These are phyloP conservation scores for Entomortierella beljakovae DNA, from an alignment of 192 early-diverging fungal species.

Conservation along the genomic window DNA sequence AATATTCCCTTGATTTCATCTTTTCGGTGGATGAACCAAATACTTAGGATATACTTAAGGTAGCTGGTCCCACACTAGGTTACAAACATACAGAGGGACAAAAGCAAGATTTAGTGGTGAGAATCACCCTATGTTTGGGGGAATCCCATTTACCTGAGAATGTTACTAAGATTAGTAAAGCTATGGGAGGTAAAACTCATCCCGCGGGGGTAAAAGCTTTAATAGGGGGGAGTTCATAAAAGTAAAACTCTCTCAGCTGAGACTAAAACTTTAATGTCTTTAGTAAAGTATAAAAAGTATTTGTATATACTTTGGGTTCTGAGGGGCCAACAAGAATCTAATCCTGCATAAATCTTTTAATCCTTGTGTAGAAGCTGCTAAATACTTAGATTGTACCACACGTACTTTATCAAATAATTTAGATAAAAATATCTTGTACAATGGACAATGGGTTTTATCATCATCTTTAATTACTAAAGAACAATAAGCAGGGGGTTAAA, in stretches of 20 bases:
- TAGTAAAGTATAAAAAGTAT: background rate
- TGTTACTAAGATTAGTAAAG: constrained; percentile 9
- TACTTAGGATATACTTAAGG: constrained; percentile 4
- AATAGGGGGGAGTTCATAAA: too few relatives aligned
- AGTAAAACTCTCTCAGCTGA: constrained; percentile 3
- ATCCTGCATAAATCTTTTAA: constrained; percentile 5
- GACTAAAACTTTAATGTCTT: background rate
- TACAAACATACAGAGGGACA: background rate
- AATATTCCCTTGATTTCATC: constrained; percentile 9
- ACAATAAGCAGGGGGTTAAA: too few relatives aligned
- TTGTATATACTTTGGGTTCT: constrained; percentile 19
- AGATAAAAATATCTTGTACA: constrained; percentile 9
- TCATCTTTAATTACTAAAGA: too few relatives aligned
- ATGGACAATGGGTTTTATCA: constrained; percentile 9
- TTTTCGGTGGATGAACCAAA: background rate
- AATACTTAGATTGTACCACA: constrained; percentile 11
- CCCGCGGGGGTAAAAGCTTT: background rate
- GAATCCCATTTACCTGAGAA: background rate
- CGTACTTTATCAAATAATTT: constrained; percentile 7
- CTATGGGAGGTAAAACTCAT: background rate
- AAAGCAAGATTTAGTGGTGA: background rate
- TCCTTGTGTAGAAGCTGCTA: background rate
- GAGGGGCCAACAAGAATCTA: constrained; percentile 1
- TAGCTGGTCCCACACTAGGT: background rate
- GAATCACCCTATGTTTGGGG: constrained; percentile 4